These are phyloP conservation scores for Pleurotus djamor DNA, from an alignment of 768 basidiomycete species.

Conservation along the genomic window DNA sequence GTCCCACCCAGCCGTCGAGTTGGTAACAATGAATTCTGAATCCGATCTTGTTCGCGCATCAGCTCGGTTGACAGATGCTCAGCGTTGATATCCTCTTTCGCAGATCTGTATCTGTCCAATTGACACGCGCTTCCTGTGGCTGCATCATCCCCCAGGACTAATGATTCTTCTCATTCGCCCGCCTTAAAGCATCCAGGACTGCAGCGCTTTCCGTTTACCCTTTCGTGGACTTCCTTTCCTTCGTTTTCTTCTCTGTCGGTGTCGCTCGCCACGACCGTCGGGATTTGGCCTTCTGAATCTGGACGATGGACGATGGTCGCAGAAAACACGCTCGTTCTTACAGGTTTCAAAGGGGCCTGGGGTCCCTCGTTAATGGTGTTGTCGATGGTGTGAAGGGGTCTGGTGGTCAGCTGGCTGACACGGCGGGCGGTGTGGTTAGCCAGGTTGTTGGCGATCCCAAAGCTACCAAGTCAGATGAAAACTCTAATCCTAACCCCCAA, in stretches of 20 bases:
- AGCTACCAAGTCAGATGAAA: not conserved
- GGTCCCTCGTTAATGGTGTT: conserved; percentile 46
- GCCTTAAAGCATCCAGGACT: not conserved
- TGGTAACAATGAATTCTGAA: not conserved
- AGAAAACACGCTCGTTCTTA: conserved; percentile 2
- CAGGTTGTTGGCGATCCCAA: conserved; percentile 26
- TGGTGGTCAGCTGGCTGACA: conserved; percentile 9
- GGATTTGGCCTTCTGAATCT: not conserved
- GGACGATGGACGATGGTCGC: not conserved
- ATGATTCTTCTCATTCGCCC: not conserved
- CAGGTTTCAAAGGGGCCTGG: conserved; percentile 2
- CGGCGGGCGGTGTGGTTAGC: conserved; percentile 6
- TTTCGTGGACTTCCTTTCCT: not conserved
- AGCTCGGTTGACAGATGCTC: not conserved
- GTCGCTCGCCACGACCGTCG: not conserved
- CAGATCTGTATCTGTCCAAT: not conserved
- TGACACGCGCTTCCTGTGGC: not conserved
- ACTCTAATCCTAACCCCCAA: not conserved
- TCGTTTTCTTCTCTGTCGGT: not conserved
- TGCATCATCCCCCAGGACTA: not conserved
- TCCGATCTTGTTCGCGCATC: not conserved
- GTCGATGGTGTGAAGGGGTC: conserved; percentile 27
- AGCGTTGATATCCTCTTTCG: not conserved
- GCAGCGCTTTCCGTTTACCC: not conserved
- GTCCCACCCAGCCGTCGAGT: not conserved